Evolutionary conservation across 2,329 filamentous ascomycete species (phyloP), one percentile per base, ranked within the genome.

Genomic region (Colletotrichum costaricense): DNA sequence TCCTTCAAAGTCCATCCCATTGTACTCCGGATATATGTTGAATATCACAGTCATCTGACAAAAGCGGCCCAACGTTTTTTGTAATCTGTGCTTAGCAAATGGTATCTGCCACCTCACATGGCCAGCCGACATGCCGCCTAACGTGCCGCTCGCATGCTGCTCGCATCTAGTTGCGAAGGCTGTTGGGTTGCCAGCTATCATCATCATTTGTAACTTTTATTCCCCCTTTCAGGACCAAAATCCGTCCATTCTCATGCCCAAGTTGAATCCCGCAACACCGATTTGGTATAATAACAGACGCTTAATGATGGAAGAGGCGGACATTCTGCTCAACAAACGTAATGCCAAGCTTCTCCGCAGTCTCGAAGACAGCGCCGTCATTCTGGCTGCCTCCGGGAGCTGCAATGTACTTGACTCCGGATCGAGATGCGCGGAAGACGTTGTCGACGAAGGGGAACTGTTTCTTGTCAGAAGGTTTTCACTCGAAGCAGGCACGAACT

Each of bases 371-470:
- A 63, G 92, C 89, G 71, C 88, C 84, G 82, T 97, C 94, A 81
- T 97, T 97, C 84, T 97, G 94, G 83, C 93, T 98, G 71, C 97
- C 97, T 63, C 91, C 93, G 11, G 97, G 97, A 52, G 96, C 96
- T 67, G 97, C 96, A 79, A 98, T 94, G 87, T 98, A 99, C 88
- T 97, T 98, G 81, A 91, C 95, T 63, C 97, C 97, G 26, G 95
- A 97, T 79, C 95, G 90, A 75, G 91, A 92, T 64, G 95, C 94
- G 77, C 97, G 92, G 91, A 97, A 98, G 76, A 99, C 93, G 80
- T 99, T 99, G 88, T 99, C 97, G 80, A 95, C 94, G 86, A 99
- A 99, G 77, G 97, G 97, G 91, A 99, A 99, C 94, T 95, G 72
- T 8, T 56, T 4, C 2, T 7, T 33, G 75, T 83, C 78, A 82